A percentile compares a stretch with the other conserved stretches of the same genome.
Conservation (phyloP, 1,284 basidiomycete species). For the Violaceomyces palustris region DNA sequence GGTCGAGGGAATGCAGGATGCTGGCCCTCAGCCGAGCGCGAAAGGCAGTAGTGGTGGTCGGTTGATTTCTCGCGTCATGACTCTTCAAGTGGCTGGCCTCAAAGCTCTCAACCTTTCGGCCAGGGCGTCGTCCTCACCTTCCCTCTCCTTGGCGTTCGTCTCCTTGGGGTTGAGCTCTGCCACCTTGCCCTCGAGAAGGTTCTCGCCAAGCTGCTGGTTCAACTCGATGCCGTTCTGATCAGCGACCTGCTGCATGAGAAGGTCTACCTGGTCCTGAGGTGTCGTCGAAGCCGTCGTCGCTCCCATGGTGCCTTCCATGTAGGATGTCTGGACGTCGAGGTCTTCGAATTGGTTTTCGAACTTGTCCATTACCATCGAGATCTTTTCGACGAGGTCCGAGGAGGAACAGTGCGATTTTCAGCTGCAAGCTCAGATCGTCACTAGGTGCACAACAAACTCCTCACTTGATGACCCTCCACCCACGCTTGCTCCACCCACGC, state of each 20-base stretch:
- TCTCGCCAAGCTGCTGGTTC: slow-evolving; percentile 76
- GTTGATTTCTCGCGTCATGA: too few species aligned
- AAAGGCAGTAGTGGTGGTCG: too few species aligned
- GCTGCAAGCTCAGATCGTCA: too few species aligned
- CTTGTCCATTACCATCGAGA: slow-evolving; percentile 98
- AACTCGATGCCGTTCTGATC: slow-evolving; percentile 96
- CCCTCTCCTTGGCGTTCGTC: slow-evolving; percentile 17
- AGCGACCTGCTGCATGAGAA: slow-evolving; percentile 84
- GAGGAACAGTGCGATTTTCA: background rate
- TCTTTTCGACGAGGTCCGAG: too few species aligned
- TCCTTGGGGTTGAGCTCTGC: slow-evolving; percentile 37
- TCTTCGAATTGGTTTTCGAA: slow-evolving; percentile 96
- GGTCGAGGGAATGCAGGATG: too few species aligned
- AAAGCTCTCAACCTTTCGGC: slow-evolving; percentile 60
- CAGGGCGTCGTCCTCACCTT: slow-evolving; percentile 72
- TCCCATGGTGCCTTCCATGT: slow-evolving; percentile 96
- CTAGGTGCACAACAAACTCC: too few species aligned
- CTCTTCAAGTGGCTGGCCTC: slow-evolving; percentile 44
- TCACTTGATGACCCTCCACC: too few species aligned
- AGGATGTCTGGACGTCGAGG: slow-evolving; percentile 93
- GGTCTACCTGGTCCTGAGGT: slow-evolving; percentile 94
- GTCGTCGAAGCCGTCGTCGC: slow-evolving; percentile 86
- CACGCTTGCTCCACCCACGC: too few species aligned
- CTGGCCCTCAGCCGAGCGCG: too few species aligned
- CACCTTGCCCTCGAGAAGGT: slow-evolving; percentile 61